Evolutionary conservation across 1,284 basidiomycete species (phyloP), one percentile per base, ranked within the genome.

Genomic region (Peniophora sp.): DNA sequence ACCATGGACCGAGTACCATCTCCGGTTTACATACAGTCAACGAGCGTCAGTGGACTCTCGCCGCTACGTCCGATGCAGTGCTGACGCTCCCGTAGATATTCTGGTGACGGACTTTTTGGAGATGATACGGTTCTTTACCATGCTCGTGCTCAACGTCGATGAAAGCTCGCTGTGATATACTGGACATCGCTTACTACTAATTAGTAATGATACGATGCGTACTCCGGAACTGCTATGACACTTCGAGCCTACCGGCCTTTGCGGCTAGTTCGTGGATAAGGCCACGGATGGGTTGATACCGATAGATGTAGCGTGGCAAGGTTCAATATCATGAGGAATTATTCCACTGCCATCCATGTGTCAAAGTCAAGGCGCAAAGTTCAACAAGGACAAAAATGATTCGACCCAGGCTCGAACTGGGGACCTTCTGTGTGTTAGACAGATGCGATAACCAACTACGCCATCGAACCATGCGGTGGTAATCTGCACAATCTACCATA

Each of bases 401-500:
- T 72, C 73, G 72, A 75, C 56, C 73, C 74, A 70, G 75, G 73
- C 52, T 75, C 75, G 75, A 77, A 76, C 75, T 70, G 74, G 62
- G 68, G 75, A 75, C 75, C 73, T 75, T 78, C 74, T 75, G 74
- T 78, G 76, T 78, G 76, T 78, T 79, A 80, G 80, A 81, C 80
- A 81, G 79, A 80, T 79, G 79, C 78, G 79, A 81, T 82, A 82
- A 84, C 82, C 81, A 84, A 81, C 82, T 84, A 84, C 81, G 80
- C 83, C 82, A 84, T 78, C 79, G 72, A 72, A 64, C 70, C 70
- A 47, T 42, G 27, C 27, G 5, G 27, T n/a, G n/a, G n/a, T n/a
- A n/a, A n/a, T n/a, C n/a, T n/a, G n/a, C n/a, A n/a, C n/a, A n/a
- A n/a, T n/a, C n/a, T n/a, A n/a, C n/a, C n/a, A n/a, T n/a, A n/a